Base-by-base conservation (phyloP, 192 early-diverging fungal species). In the Backusella morwellensis region DNA sequence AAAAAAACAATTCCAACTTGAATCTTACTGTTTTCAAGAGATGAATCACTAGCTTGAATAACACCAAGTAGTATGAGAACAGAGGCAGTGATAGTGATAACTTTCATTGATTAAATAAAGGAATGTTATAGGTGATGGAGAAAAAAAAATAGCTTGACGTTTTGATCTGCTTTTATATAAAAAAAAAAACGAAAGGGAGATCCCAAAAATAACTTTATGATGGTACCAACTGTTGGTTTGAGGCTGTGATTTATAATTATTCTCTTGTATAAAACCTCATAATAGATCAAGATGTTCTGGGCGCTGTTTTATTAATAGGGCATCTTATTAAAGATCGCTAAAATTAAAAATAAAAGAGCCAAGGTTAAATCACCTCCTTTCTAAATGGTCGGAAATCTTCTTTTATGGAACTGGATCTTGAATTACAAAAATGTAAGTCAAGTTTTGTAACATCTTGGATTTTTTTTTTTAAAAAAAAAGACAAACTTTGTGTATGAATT, bases 71-170 rank as follows among this genome's bases (percentile, higher is more conserved):
- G 26, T 63, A 63, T 63, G 56, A 63, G 56, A 4, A 63, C 56
- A 63, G 56, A 63, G 11, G 56, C 56, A 63, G 56, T 63, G 23
- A 63, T 23, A 29, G 56, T 63, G 4, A 63, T 26, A 29, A 63
- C 23, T 63, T 63, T 63, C 56, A 63, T 63, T 63, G 56, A 63
- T 63, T 63, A 9, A 63, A 26, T 63, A 63, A 63, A 63, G 56
- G 56, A 63, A 63, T 63, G 56, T 63, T 63, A 14, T 14, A 63
- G 56, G 12, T 26, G 23, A 63, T 63, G 56, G 11, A 29, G 56
- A 29, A 29, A 63, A 63, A 59, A 29, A 63, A 63, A 63, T 29
- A 63, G 14, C 11, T 63, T 29, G 11, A 63, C 3, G 56, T 29
- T 63, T 63, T 63, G 23, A 63, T 23, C 12, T 63, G 56, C 56